A percentile compares a stretch with the other conserved stretches of the same genome.
Evolutionary conservation across 257 asterid genomes (phyloP).

Genomic region (Solanum pimpinellifolium): DNA sequence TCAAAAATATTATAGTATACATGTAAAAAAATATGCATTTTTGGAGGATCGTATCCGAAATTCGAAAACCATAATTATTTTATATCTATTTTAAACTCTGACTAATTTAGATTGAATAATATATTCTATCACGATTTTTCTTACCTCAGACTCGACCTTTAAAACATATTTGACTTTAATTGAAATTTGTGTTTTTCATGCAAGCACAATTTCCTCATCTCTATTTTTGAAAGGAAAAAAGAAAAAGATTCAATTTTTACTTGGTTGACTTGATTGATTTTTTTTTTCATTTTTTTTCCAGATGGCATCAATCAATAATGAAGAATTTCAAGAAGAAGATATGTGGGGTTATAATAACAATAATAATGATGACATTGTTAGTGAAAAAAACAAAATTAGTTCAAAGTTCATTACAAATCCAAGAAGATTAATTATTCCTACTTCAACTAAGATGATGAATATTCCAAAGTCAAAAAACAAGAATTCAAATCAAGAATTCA

Average conservation of each 20-base stretch:
- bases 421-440: neutral
- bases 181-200: neutral
- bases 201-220: neutral
- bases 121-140: neutral
- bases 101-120: neutral
- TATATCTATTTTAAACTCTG: fast-evolving
- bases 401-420: neutral
- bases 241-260: neutral
- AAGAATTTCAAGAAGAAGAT: neutral
- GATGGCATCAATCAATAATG: neutral
- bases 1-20: neutral
- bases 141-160: neutral
- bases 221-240: neutral
- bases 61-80: neutral
- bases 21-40: fast-evolving
- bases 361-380: neutral
- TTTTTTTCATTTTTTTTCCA: neutral
- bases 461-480: neutral
- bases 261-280: neutral
- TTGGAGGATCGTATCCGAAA: neutral
- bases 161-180: neutral
- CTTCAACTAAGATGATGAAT: neutral
- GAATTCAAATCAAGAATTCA: neutral
- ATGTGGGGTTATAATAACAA: neutral
- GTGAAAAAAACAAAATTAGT: neutral